Evolutionary conservation across 2,329 filamentous ascomycete species (phyloP), one percentile per base, ranked within the genome.

Genomic region (Pseudocercospora fijiensis): DNA sequence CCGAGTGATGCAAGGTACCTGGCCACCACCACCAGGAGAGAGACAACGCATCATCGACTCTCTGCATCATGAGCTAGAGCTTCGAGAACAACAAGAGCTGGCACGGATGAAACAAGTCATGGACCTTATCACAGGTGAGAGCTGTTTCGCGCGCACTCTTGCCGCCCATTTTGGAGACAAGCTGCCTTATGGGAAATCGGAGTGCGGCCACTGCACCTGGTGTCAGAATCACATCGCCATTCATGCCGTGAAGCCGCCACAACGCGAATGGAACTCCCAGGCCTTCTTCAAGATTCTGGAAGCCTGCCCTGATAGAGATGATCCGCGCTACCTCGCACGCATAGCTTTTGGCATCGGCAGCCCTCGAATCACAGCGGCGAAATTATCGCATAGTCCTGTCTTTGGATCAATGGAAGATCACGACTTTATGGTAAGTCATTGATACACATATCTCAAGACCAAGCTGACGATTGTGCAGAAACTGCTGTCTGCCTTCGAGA

Each of bases 291-390:
- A 69, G 1, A 74, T 88, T 0, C 73, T 88, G 1, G 65, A 72
- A 0, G 76, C 73, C 0, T 81, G 82, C 11, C 68, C 74, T 0
- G 79, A 82, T 0, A 78, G 84, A 1, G 83, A 88, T 53, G 86
- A 89, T 70, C 79, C 86, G 1, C 75, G 86, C 11, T 84, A 87
- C 66, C 75, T 88, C 27, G 84, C 86, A 0, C 79, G 83, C 20
- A 75, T 88, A 3, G 86, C 85, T 0, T 88, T 88, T 71, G 86
- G 86, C 0, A 88, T 88, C 70, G 78, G 77, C 51, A 88, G 84
- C 67, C 86, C 86, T 0, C 75, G 85, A 0, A 79, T 86, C 0
- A 78, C 75, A 4, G 73, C 76, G 41, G 71, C 85, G 58, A 84
- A 81, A 70, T 67, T 88, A 30, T 76, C 79, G 11, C 82, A 76